These are phyloP conservation scores for Trichoderma sp. DNA, from an alignment of 2,329 filamentous ascomycete genomes.

Conservation along the genomic window DNA sequence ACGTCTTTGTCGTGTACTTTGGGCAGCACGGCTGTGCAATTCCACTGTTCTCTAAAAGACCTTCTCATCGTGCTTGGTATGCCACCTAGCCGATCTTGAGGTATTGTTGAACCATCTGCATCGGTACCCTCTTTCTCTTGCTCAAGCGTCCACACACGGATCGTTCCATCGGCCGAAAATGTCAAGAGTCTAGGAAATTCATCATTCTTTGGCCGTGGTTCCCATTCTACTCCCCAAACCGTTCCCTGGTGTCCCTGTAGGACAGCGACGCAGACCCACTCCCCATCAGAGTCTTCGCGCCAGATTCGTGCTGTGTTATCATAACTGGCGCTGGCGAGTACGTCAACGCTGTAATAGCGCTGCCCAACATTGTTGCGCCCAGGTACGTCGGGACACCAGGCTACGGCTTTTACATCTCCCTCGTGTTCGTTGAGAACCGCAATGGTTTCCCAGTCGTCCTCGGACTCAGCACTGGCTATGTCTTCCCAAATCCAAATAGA, in stretches of 20 bases:
- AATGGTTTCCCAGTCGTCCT: slow-evolving; percentile 96
- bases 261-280: slow-evolving; percentile 87
- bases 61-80: slow-evolving; percentile 90
- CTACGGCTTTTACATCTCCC: slow-evolving; percentile 90
- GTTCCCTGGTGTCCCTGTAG: slow-evolving; percentile 80
- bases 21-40: slow-evolving; percentile 73
- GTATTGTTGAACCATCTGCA: slow-evolving; percentile 32
- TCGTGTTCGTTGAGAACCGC: slow-evolving; percentile 93
- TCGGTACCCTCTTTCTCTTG: slow-evolving; percentile 48
- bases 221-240: slow-evolving; percentile 85
- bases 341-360: slow-evolving; percentile 58
- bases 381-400: slow-evolving; percentile 76
- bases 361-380: slow-evolving; percentile 40
- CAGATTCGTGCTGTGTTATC: slow-evolving; percentile 89
- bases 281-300: slow-evolving; percentile 81
- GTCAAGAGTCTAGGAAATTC: slow-evolving; percentile 66
- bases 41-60: slow-evolving; percentile 78
- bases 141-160: slow-evolving; percentile 75
- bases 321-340: slow-evolving; percentile 88
- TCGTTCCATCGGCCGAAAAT: slow-evolving; percentile 79
- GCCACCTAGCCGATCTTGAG: slow-evolving; percentile 49
- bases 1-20: slow-evolving; percentile 73
- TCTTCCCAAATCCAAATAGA: slow-evolving; percentile 99
- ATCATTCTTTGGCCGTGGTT: slow-evolving; percentile 42
- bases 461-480: slow-evolving; percentile 66